phyloP scores from a whole-genome alignment of 305 asterid genomes.

The Nicotiana rustica region DNA sequence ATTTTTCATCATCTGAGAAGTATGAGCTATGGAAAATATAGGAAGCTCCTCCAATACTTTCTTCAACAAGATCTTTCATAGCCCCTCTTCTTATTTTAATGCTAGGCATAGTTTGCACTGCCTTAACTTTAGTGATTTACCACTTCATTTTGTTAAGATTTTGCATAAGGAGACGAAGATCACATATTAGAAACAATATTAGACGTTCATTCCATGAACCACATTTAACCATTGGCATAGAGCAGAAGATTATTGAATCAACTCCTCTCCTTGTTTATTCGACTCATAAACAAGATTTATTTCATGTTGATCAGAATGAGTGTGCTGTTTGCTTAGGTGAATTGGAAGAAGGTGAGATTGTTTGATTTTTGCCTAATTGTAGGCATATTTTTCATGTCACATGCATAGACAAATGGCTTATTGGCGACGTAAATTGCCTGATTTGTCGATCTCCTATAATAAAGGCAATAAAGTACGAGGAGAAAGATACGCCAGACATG shows the following conservation, averaged over 20 bases:
- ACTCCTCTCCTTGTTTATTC: constrained; percentile 37
- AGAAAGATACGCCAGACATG: not conserved
- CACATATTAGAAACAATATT: not conserved
- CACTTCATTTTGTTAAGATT: constrained; percentile 54
- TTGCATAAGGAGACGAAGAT: constrained; percentile 46
- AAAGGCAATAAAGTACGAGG: not conserved
- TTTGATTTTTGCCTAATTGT: constrained; percentile 66
- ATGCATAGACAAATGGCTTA: constrained; percentile 73
- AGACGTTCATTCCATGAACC: not conserved
- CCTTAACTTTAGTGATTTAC: constrained; percentile 49
- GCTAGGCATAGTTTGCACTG: constrained; percentile 50
- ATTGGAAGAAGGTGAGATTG: constrained; percentile 55
- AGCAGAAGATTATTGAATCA: no score
- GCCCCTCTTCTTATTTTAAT: constrained; percentile 53
- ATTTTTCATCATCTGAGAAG: not conserved
- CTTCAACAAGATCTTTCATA: constrained; percentile 26
- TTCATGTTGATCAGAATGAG: constrained; percentile 48
- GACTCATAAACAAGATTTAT: constrained; percentile 29
- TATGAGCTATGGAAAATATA: constrained; percentile 54
- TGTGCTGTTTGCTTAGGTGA: constrained; percentile 74
- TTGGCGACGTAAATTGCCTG: constrained; percentile 61
- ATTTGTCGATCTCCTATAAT: constrained; percentile 57
- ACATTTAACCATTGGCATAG: constrained; percentile 37
- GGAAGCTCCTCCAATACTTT: constrained; percentile 42
- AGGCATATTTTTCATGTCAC: constrained; percentile 68